Base-by-base conservation (phyloP, 1,139 yeast species). In the Geotrichum reessii region DNA sequence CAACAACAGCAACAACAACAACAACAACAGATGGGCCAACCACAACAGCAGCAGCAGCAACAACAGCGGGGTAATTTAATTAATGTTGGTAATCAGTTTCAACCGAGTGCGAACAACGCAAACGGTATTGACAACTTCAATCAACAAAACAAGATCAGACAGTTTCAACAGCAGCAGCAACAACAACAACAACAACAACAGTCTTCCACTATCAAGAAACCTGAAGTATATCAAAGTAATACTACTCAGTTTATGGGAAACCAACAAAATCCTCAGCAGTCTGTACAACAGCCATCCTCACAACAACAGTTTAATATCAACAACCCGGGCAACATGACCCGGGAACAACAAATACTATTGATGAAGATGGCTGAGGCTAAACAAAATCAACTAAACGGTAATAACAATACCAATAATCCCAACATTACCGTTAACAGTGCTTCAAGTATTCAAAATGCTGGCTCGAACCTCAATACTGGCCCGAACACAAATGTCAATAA, bases 21-120 rank as follows among this genome's bases (percentile, higher is more conserved):
- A 48, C 65, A 61, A 51, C 64, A 58, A 27, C 61, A 58, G 33
- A 63, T 50, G 44, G 62, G 58, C 37, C 65, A 64, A 47, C 57
- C 58, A 19, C 63, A 53, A n/a, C 65, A 60, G 25, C 62, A 57
- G 50, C 66, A 58, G 52, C 52, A 31, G 21, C 50, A 47, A 7
- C 52, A 50, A 22, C 57, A 55, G 37, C 48, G 50, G 12, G 50
- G 50, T 14, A 49, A 44, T 21, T 9, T 50, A 24, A 33, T 55
- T 19, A 49, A 50, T 46, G 14, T 44, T 47, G 5, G 25, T 50
- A 28, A 42, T 24, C 40, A 52, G 46, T 37, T n/a, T 52, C 40
- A 40, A 42, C 19, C 42, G 28, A 48, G 27, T 37, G 9, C 49
- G 21, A 44, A 52, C 28, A 21, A n/a, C 27, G 42, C 28, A 27